Evolutionary conservation across 352 stramenopile species (phyloP).

Genomic region (Phytophthora syringae): DNA sequence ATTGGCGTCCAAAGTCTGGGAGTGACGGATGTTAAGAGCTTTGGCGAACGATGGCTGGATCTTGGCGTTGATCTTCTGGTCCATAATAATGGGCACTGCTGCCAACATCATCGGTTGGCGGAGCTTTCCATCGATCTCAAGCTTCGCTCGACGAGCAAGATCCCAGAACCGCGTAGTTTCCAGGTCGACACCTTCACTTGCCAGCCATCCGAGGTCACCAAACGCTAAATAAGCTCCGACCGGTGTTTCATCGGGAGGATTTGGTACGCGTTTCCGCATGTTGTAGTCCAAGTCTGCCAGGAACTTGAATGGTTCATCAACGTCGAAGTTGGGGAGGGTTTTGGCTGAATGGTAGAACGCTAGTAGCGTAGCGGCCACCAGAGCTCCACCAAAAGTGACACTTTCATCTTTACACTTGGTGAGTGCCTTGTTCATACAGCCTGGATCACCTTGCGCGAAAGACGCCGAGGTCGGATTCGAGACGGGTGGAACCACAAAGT

Average conservation of each 20-base stretch:
- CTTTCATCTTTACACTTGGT: slow-evolving; percentile 35
- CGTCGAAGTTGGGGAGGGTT: slow-evolving; percentile 10
- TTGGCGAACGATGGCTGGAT: slow-evolving; percentile 23
- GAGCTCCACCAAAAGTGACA: slow-evolving; percentile 44
- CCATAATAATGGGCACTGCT: slow-evolving; percentile 17
- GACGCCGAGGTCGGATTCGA: slow-evolving; percentile 31
- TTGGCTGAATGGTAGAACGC: slow-evolving; percentile 32
- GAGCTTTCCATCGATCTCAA: slow-evolving; percentile 31
- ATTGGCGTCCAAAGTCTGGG: slow-evolving; percentile 25
- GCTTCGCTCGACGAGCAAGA: slow-evolving; percentile 43
- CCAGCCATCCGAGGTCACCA: slow-evolving; percentile 20
- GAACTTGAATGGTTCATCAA: slow-evolving; percentile 43
- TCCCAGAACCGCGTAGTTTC: slow-evolving; percentile 48
- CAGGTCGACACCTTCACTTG: slow-evolving; percentile 29
- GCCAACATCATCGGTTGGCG: slow-evolving; percentile 19
- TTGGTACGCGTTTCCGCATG: slow-evolving; percentile 50
- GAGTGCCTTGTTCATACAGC: slow-evolving; percentile 31
- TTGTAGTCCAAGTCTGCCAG: slow-evolving; percentile 44
- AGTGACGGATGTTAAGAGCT: slow-evolving; percentile 23
- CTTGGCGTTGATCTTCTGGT: slow-evolving; percentile 22
- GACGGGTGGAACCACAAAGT: slow-evolving; percentile 28
- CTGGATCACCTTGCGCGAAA: slow-evolving; percentile 33
- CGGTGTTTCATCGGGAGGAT: slow-evolving; percentile 22
- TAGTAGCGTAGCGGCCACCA: slow-evolving; percentile 30
- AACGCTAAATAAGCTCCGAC: slow-evolving; percentile 44